A percentile compares a stretch with the other conserved stretches of the same genome.
phyloP scores from a whole-genome alignment of 2,329 filamentous ascomycete genomes.

The Aspergillus novofumigatus region DNA sequence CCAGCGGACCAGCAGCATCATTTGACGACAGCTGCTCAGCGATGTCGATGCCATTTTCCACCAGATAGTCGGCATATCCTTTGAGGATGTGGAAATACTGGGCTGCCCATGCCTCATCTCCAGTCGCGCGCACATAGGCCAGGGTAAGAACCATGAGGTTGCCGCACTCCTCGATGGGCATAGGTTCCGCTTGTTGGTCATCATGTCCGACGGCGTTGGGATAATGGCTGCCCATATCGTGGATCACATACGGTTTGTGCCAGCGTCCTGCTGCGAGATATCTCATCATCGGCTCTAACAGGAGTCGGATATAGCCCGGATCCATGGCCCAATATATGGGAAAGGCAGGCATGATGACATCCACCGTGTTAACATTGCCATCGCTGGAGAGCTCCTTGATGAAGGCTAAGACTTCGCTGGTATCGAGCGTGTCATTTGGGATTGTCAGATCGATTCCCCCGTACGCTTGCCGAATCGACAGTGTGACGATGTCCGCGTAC shows the following conservation, averaged over 20 bases:
- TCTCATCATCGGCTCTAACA: slow-evolving; percentile 42
- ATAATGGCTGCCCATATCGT: slow-evolving; percentile 41
- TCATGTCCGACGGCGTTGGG: slow-evolving; percentile 41
- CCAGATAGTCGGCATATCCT: slow-evolving; percentile 41
- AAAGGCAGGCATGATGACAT: slow-evolving; percentile 42
- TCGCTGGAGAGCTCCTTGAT: slow-evolving; percentile 44
- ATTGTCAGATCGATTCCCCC: slow-evolving; percentile 41
- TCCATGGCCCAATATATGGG: slow-evolving; percentile 42
- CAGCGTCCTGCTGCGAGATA: slow-evolving; percentile 41
- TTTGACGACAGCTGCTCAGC: slow-evolving; percentile 41
- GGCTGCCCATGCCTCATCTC: slow-evolving; percentile 34
- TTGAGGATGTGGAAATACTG: slow-evolving; percentile 34
- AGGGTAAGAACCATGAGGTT: slow-evolving; percentile 38
- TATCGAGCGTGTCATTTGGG: slow-evolving; percentile 29
- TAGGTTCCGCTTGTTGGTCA: slow-evolving; percentile 36
- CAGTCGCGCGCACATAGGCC: slow-evolving; percentile 37
- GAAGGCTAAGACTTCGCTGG: slow-evolving; percentile 32
- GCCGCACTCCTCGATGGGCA: slow-evolving; percentile 42
- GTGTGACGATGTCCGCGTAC: slow-evolving; percentile 40
- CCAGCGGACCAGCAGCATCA: slow-evolving; percentile 38
- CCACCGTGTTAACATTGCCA: slow-evolving; percentile 43
- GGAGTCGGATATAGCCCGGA: slow-evolving; percentile 41
- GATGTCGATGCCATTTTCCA: slow-evolving; percentile 37
- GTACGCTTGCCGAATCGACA: slow-evolving; percentile 41
- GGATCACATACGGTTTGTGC: slow-evolving; percentile 36